Base-by-base conservation (phyloP, 495 filamentous ascomycete species). In the Echria macrotheca region DNA sequence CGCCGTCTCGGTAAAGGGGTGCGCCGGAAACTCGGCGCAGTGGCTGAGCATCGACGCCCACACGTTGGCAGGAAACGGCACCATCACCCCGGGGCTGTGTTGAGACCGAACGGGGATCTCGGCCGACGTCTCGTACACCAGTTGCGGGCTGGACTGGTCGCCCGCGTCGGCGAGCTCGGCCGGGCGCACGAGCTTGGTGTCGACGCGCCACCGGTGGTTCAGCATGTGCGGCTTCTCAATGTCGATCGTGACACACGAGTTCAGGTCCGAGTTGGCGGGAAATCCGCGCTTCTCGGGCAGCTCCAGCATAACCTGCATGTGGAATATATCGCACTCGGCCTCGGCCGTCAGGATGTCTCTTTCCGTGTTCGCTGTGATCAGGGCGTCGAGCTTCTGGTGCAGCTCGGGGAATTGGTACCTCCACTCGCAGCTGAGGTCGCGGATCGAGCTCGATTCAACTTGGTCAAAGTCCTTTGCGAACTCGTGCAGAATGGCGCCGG, bases 21-120 rank as follows among this genome's bases (percentile, higher is more conserved):
- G 66, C 40, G 63, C 70, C 24, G 65, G 69, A 39, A 67, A 73
- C 15, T 70, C 60, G 14, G 65, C 68, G 5, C 73, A 60, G 43
- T 70, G 69, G 51, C 69, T 72, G 32, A 77, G 67, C 5, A 68
- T 70, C 17, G 61, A 60, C 1, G 75, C 75, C 69, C 69, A 79
- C 39, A 65, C 59, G 5, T 65, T 63, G 19, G 73, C 75, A 1
- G 74, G 73, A 48, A 77, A 77, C n/a, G 74, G 72, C 6, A 77
- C 64, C 23, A 58, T 60, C 35, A 71, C 56, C 5, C 65, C 65
- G 0, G 61, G 59, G 2, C 65, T 65, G 43, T 79, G 69, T 7
- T 62, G 55, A 24, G 69, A 63, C 28, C 61, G 56, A 29, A 56
- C 49, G n/a, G 52, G 45, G 8, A 65, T 59, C 47, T 68, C 58